Percentiles rank a stretch among this genome's conserved stretches.
These are phyloP conservation scores for Kockovaella imperatae DNA, from an alignment of 768 basidiomycete genomes.

Conservation along the genomic window DNA sequence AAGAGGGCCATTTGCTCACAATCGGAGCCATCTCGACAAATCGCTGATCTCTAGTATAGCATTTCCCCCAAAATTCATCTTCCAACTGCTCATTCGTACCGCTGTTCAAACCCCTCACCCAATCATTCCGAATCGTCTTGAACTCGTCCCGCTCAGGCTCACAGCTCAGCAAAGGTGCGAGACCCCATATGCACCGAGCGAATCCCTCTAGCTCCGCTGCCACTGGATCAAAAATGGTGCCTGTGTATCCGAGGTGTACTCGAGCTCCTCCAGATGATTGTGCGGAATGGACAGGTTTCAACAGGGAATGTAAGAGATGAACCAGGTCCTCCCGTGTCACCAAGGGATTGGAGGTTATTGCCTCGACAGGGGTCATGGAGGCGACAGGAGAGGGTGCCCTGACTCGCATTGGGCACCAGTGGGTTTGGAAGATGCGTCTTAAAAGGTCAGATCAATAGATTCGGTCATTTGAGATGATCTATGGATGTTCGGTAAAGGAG, in stretches of 20 bases:
- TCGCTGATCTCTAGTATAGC: slow-evolving; percentile 63
- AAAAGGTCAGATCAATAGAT: too few species aligned
- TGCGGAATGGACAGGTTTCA: slow-evolving; percentile 14
- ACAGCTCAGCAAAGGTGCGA: slow-evolving; percentile 19
- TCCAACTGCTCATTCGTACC: slow-evolving; percentile 55
- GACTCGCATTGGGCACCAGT: too few species aligned
- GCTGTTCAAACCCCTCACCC: slow-evolving; percentile 58
- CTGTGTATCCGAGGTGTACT: slow-evolving; percentile 22
- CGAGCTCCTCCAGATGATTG: slow-evolving; percentile 18
- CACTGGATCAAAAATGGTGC: slow-evolving; percentile 23
- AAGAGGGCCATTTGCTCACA: slow-evolving; percentile 45
- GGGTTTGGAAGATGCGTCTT: too few species aligned
- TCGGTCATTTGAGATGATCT: too few species aligned
- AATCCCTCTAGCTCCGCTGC: slow-evolving; percentile 36
- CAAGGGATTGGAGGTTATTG: slow-evolving; percentile 25
- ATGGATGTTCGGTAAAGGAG: too few species aligned
- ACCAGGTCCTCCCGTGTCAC: slow-evolving; percentile 18
- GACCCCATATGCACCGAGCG: slow-evolving; percentile 23
- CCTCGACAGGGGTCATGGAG: slow-evolving; percentile 14
- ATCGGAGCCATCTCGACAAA: slow-evolving; percentile 75
- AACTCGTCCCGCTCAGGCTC: slow-evolving; percentile 20
- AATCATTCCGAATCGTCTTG: slow-evolving; percentile 33
- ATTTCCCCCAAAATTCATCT: slow-evolving; percentile 68
- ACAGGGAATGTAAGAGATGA: slow-evolving; percentile 18
- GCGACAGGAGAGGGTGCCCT: too few species aligned